Percentiles rank a stretch among this genome's conserved stretches.
Conservation (phyloP, 1,284 basidiomycete genomes). For the Trametes versicolor region DNA sequence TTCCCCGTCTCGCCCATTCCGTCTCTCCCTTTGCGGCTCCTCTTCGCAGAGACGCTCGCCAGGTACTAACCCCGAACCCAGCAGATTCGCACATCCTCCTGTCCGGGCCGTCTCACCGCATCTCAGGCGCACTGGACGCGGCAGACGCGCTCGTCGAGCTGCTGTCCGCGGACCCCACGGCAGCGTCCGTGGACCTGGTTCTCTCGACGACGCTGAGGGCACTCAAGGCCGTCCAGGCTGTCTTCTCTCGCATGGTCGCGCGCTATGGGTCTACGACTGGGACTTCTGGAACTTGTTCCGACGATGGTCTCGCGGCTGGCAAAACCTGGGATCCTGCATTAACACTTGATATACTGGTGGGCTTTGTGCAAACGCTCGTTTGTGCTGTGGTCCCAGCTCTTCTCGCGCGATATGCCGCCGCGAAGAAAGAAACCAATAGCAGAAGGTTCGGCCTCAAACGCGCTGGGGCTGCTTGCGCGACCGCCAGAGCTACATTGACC, state of each 20-base stretch:
- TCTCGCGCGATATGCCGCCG: background rate
- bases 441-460: background rate
- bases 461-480: background rate
- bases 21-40: conserved; percentile 13
- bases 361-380: conserved; percentile 33
- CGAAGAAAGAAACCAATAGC: background rate
- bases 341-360: conserved; percentile 27
- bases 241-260: conserved; percentile 10
- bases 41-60: background rate
- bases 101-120: conserved; percentile 4
- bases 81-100: background rate
- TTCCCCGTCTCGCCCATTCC: background rate
- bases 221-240: conserved; percentile 21
- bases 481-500: background rate
- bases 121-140: conserved; percentile 32
- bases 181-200: conserved; percentile 27
- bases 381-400: conserved; percentile 30
- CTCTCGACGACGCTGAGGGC: conserved; percentile 29
- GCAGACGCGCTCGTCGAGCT: conserved; percentile 35
- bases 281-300: background rate
- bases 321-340: conserved; percentile 1
- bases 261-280: conserved; percentile 10
- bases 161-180: conserved; percentile 19
- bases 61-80: conserved; percentile 3
- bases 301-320: background rate